phyloP scores from a whole-genome alignment of 805 yeast genomes.

The Ogataea parapolymorpha region DNA sequence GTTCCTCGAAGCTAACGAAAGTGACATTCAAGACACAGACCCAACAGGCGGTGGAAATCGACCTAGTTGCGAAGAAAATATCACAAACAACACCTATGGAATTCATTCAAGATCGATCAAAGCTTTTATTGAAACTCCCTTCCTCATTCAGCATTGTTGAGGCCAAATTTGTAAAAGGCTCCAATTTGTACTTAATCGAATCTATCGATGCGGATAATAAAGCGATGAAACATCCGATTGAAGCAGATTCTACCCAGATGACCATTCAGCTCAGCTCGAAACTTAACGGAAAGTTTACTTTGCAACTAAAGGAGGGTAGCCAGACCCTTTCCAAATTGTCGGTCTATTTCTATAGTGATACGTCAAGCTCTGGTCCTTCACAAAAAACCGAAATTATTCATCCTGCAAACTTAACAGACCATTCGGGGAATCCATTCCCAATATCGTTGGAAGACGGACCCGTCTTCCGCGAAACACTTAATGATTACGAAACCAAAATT shows the following conservation, averaged over 20 bases:
- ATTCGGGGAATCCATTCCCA: constrained; percentile 23
- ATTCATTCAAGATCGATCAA: constrained; percentile 11
- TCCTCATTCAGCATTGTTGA: background rate
- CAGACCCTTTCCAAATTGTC: constrained; percentile 7
- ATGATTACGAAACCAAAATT: constrained; percentile 26
- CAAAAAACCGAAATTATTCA: background rate
- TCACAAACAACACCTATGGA: constrained; percentile 5
- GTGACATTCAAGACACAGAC: background rate
- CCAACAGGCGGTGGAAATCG: constrained; percentile 2
- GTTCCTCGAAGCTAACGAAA: constrained; percentile 2
- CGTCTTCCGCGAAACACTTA: constrained; percentile 28
- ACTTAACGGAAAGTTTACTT: constrained; percentile 7
- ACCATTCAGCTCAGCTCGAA: constrained; percentile 3
- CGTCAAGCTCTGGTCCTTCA: background rate
- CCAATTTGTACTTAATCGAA: constrained; percentile 3
- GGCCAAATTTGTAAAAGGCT: background rate
- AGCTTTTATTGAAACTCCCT: constrained; percentile 13
- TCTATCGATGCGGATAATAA: constrained; percentile 5
- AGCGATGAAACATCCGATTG: constrained; percentile 1
- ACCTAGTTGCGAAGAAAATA: constrained; percentile 6
- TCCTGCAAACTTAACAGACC: background rate
- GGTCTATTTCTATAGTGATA: constrained; percentile 1
- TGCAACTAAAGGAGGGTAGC: constrained; percentile 8
- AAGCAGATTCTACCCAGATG: background rate
- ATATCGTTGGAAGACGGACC: constrained; percentile 38